Base-by-base conservation (phyloP, 306 rosid species). In the Glycine soja region DNA sequence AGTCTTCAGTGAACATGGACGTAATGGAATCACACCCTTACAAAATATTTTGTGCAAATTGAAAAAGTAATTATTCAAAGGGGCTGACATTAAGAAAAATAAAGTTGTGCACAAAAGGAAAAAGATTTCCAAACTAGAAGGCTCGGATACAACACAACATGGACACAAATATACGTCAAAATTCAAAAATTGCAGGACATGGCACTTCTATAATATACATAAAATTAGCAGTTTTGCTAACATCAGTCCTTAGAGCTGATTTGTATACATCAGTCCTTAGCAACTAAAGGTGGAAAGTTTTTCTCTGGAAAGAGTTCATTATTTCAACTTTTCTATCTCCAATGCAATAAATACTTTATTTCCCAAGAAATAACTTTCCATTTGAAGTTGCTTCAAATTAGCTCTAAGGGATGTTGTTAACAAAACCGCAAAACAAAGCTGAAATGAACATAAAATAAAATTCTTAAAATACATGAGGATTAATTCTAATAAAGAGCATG, bases 1-100 rank as follows among this genome's bases (percentile, higher is more conserved):
- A 70, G 48, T 46, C 71, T 38, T 3, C 5, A 77, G 70, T 65
- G 24, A 77, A 76, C 75, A 50, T 45, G n/a, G 74, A 64, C 58
- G 62, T 8, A 72, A 52, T 54, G 66, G 62, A 12, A 59, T 64
- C 13, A 74, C 30, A 75, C 16, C 38, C 13, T 59, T 30, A 46
- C 68, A 84, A 9, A 62, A 85, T n/a, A 70, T 51, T 59, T 43
- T 53, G 61, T 16, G 15, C 45, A 61, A 48, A 71, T 36, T 18
- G 62, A 65, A 74, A 73, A 61, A 38, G 32, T 30, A 54, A 65
- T 10, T 51, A 15, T 32, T 66, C 45, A 15, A 68, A 72, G n/a
- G 15, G 48, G 8, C 4, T 18, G 78, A 13, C 7, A 11, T n/a
- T 8, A 72, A 72, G 40, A 45, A 51, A 36, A 54, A 80, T 10